phyloP scores from a whole-genome alignment of 345 rosid species.

The Pistacia atlantica region DNA sequence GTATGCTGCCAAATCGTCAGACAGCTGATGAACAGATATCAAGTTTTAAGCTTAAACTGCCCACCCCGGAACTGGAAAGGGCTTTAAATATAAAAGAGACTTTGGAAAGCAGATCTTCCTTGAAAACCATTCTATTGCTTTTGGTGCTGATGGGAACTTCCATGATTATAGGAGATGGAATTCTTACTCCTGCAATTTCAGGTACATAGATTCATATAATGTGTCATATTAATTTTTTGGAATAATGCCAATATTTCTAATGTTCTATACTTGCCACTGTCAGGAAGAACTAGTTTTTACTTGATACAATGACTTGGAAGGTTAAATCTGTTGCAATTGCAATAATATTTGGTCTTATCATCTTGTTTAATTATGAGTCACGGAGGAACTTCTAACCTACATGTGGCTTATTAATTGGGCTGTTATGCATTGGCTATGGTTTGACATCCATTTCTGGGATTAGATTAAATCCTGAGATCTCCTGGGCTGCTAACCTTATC shows the following conservation, averaged over 20 bases:
- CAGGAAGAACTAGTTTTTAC: neutral
- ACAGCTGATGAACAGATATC: slow-evolving; percentile 93
- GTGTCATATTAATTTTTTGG: neutral
- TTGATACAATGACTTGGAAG: neutral
- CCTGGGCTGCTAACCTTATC: neutral
- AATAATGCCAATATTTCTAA: neutral
- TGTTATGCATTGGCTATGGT: neutral
- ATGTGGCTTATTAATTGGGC: neutral
- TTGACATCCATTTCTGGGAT: no score
- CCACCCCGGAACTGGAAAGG: slow-evolving; percentile 92
- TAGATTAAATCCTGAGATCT: no score
- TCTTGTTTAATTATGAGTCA: no score
- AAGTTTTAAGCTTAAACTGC: slow-evolving; percentile 86
- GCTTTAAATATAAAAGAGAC: slow-evolving; percentile 78
- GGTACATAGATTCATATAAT: slow-evolving; percentile 42
- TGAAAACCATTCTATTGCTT: slow-evolving; percentile 75
- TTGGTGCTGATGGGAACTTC: slow-evolving; percentile 97
- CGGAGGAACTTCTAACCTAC: no score
- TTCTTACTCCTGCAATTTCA: slow-evolving; percentile 95
- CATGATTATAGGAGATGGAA: slow-evolving; percentile 96
- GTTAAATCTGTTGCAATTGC: slow-evolving; percentile 4
- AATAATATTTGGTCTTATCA: neutral
- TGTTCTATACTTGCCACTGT: neutral
- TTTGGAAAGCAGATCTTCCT: slow-evolving; percentile 65
- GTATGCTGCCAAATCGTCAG: slow-evolving; percentile 89